A percentile compares a stretch with the other conserved stretches of the same genome.
These are phyloP conservation scores for Stemphylium lycopersici DNA, from an alignment of 2,329 filamentous ascomycete species.

Conservation along the genomic window DNA sequence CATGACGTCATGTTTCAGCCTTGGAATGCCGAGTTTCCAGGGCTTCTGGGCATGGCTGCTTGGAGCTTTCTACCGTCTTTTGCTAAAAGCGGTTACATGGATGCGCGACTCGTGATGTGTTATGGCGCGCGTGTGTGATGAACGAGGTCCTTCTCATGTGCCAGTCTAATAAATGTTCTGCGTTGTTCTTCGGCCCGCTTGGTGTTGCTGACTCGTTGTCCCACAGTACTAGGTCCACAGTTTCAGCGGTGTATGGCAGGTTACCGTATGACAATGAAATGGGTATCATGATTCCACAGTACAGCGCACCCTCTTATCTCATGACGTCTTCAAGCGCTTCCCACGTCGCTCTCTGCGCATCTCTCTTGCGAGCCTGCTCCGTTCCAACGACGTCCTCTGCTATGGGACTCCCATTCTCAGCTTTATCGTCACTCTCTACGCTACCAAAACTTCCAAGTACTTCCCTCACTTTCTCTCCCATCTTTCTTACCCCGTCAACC, in stretches of 20 bases:
- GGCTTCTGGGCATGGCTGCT: too few relatives aligned
- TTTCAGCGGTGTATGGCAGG: neutral
- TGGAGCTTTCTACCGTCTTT: too few relatives aligned
- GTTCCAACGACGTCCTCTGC: conserved; percentile 16
- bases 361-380: conserved; percentile 24
- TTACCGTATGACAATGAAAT: neutral
- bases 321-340: conserved; percentile 44
- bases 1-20: too few relatives aligned
- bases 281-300: neutral
- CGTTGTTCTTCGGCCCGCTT: too few relatives aligned
- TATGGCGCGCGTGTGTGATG: neutral
- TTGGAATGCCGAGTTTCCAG: too few relatives aligned
- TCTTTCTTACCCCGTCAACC: conserved; percentile 70
- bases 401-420: conserved; percentile 10
- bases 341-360: conserved; percentile 46
- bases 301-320: conserved; percentile 9
- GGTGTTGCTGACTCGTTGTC: too few relatives aligned
- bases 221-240: neutral
- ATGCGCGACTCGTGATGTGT: neutral
- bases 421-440: conserved; percentile 11
- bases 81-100: neutral
- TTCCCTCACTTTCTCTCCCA: conserved; percentile 73
- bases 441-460: conserved; percentile 71
- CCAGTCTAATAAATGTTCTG: too few relatives aligned
- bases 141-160: neutral